Percentiles rank a stretch among this genome's conserved stretches.
Evolutionary conservation across 2,329 filamentous ascomycete species (phyloP).

Genomic region (Alternaria conjuncta): DNA sequence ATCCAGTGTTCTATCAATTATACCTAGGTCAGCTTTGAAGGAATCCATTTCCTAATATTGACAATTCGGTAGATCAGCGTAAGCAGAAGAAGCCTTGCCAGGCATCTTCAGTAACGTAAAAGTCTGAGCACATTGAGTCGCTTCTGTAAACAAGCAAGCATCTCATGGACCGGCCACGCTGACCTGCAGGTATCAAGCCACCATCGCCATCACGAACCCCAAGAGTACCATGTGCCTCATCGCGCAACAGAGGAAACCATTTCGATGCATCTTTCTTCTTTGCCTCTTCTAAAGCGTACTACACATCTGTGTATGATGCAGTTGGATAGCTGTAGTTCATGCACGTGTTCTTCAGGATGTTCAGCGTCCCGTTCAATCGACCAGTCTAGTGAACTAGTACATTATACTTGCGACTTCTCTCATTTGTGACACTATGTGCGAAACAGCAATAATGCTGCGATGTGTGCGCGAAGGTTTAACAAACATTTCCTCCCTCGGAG

Average conservation of each 20-base stretch:
- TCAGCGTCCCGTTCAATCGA: background rate
- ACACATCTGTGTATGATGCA: background rate
- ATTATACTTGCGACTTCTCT: no score
- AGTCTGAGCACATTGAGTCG: background rate
- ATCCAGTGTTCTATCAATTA: background rate
- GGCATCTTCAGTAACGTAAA: background rate
- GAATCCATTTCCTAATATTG: background rate
- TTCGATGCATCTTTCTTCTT: background rate
- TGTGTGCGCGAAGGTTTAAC: no score
- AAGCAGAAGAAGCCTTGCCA: background rate
- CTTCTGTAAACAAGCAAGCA: background rate
- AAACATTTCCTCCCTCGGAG: no score
- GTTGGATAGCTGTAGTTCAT: background rate
- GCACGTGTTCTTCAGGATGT: background rate
- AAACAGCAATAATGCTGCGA: background rate
- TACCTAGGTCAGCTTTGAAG: background rate
- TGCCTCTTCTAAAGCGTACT: background rate
- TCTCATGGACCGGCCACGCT: background rate
- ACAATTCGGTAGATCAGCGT: background rate
- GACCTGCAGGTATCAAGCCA: background rate
- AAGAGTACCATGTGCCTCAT: background rate
- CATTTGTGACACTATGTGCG: no score
- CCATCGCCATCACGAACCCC: background rate
- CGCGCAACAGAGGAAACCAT: no score
- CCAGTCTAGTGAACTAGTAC: background rate